Conservation (phyloP, 257 asterid genomes). For the Penstemon davidsonii region DNA sequence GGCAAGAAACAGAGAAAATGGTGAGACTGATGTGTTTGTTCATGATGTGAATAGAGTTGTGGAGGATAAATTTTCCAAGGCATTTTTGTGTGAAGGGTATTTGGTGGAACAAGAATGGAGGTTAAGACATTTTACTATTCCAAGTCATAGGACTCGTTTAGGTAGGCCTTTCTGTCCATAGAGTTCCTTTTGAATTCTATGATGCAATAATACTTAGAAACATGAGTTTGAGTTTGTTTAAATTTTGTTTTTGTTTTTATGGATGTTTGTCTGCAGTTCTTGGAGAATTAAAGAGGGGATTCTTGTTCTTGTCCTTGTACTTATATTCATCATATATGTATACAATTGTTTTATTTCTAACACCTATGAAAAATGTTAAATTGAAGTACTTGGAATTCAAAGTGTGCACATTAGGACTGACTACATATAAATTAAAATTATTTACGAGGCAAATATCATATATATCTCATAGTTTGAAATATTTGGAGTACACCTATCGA, state of each 20-base stretch:
- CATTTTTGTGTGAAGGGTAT: constrained; percentile 77
- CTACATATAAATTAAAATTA: too few relatives aligned
- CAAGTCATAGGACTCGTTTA: constrained; percentile 56
- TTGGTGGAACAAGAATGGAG: constrained; percentile 64
- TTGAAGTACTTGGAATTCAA: neutral
- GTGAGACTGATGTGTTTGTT: constrained; percentile 81
- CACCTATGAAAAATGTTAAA: constrained; percentile 1
- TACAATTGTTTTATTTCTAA: neutral
- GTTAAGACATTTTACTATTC: constrained; percentile 73
- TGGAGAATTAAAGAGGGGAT: neutral
- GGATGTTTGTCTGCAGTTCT: neutral
- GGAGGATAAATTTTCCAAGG: constrained; percentile 74
- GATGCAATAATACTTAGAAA: neutral
- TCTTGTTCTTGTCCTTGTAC: constrained; percentile 5
- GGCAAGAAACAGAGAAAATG: constrained; percentile 67
- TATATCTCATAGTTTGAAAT: too few relatives aligned
- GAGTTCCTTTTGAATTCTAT: neutral
- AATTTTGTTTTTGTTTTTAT: neutral
- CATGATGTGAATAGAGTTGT: constrained; percentile 82
- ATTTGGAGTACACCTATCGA: too few relatives aligned
- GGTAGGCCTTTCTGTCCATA: constrained; percentile 76
- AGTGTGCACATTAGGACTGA: neutral
- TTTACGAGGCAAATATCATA: too few relatives aligned
- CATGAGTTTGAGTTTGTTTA: neutral
- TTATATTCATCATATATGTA: neutral